Base-by-base conservation (phyloP, 805 yeast species). In the Starmerella geochares region DNA sequence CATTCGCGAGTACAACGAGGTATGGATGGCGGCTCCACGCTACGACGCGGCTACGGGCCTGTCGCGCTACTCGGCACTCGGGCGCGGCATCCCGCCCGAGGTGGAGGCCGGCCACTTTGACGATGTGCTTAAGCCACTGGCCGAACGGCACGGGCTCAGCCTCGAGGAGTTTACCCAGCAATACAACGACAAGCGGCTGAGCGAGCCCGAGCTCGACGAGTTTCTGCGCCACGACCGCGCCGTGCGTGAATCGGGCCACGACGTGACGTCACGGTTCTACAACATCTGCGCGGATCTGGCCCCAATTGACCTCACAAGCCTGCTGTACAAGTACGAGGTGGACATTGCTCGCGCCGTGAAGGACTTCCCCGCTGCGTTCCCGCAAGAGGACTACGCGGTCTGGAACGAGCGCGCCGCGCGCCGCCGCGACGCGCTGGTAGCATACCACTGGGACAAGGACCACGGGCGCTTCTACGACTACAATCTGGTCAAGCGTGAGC, bases 171-270 rank as follows among this genome's bases (percentile, higher is more conserved):
- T 86, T 62, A 77, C 81, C 54, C 66, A 73, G 40, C 71, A 73
- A 60, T 92, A 90, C 68, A 86, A 88, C 60, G 65, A 69, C 36
- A 81, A 82, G 3, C 65, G 70, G 46, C 72, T 90, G 17, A 52
- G 67, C 3, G 96, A 86, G 61, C 94, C 95, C 0, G 78, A 71
- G n/a, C 71, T 90, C 52, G 97, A 92, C 61, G 87, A 79, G 54
- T 90, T 85, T 63, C 85, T 90, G 63, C 65, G 84, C 45, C 95
- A 90, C 62, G 98, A 90, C 65, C 73, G 96, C 51, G 96, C 94
- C 0, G 94, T 90, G 10, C 77, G 98, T 62, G 98, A 90, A 67
- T 81, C 92, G 28, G 98, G 98, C 0, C 97, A 92, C 64, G 98
- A 90, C 63, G 92, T 97, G 0, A 74, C 90, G 1, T 86, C 88